Evolutionary conservation across 2,329 filamentous ascomycete genomes (phyloP).

Genomic region (Mycosphaerella arachidis): DNA sequence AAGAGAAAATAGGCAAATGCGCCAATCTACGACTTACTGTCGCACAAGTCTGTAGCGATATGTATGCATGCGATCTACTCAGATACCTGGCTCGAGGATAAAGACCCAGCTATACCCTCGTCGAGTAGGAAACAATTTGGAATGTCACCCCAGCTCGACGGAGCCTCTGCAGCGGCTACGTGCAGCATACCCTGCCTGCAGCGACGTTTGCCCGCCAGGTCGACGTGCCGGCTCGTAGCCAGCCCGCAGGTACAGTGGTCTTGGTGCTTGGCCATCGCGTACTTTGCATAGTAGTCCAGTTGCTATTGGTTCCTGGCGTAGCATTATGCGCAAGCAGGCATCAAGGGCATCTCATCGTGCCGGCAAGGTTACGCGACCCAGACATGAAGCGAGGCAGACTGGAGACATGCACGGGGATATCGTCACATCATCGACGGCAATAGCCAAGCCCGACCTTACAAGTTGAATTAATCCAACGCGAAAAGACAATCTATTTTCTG

Average conservation of each 20-base stretch:
- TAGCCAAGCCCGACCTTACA: too few relatives aligned
- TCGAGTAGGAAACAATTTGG: neutral
- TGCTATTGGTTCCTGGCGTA: neutral
- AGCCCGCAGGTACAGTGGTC: neutral
- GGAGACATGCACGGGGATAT: neutral
- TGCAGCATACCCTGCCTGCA: slow-evolving; percentile 1
- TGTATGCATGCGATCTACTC: neutral
- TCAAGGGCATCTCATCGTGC: neutral
- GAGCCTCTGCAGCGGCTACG: neutral
- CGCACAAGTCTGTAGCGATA: neutral
- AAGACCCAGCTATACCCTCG: neutral
- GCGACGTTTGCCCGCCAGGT: slow-evolving; percentile 1
- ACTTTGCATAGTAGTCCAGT: neutral
- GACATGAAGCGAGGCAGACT: neutral
- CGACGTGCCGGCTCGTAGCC: neutral
- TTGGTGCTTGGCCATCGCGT: neutral
- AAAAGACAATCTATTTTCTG: neutral
- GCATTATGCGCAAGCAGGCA: neutral
- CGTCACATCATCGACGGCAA: neutral
- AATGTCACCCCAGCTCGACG: neutral
- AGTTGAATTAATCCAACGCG: neutral
- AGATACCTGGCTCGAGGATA: neutral
- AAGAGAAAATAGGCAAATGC: neutral
- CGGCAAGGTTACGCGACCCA: neutral
- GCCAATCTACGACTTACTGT: neutral